Conservation (phyloP, 352 stramenopile genomes). For the Phytophthora lateralis region DNA sequence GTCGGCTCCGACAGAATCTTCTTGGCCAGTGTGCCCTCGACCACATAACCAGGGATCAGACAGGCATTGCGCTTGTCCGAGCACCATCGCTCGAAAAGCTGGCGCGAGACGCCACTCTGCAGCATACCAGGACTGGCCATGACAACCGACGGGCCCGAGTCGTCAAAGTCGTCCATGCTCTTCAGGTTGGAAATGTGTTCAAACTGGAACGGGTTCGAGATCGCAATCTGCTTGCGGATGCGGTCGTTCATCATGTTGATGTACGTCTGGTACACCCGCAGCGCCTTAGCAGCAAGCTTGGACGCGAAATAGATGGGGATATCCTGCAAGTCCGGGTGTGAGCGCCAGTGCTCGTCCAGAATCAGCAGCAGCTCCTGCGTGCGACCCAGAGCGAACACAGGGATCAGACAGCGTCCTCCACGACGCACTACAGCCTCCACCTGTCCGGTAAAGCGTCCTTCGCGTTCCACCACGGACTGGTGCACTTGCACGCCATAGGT, state of each 20-base stretch:
- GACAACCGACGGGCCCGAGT: slow-evolving; percentile 97
- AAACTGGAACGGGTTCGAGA: slow-evolving; percentile 98
- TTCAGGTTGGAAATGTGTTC: slow-evolving; percentile 97
- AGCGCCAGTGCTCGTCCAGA: slow-evolving; percentile 99
- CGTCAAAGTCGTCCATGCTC: slow-evolving; percentile 96
- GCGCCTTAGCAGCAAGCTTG: slow-evolving; percentile 94
- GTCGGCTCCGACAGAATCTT: slow-evolving; percentile 96
- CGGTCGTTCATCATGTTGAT: slow-evolving; percentile 99
- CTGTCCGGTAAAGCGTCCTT: slow-evolving; percentile 96
- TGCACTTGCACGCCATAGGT: slow-evolving; percentile 99
- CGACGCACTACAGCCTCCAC: slow-evolving; percentile 96
- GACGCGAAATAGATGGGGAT: slow-evolving; percentile 99
- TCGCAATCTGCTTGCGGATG: slow-evolving; percentile 96
- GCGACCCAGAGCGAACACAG: slow-evolving; percentile 98
- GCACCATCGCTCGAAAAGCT: slow-evolving; percentile 98
- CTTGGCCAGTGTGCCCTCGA: slow-evolving; percentile 98
- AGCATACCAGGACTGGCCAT: slow-evolving; percentile 99
- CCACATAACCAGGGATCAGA: slow-evolving; percentile 98
- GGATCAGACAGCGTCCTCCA: slow-evolving; percentile 97
- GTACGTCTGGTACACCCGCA: slow-evolving; percentile 99
- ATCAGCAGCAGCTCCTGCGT: slow-evolving; percentile 99
- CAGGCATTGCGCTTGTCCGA: slow-evolving; percentile 98
- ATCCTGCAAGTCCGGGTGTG: slow-evolving; percentile 92
- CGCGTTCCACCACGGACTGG: slow-evolving; percentile 94
- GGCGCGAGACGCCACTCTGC: slow-evolving; percentile 96